Evolutionary conservation across 768 basidiomycete genomes (phyloP), one percentile per base, ranked within the genome.

Genomic region (Mycena chlorophos): DNA sequence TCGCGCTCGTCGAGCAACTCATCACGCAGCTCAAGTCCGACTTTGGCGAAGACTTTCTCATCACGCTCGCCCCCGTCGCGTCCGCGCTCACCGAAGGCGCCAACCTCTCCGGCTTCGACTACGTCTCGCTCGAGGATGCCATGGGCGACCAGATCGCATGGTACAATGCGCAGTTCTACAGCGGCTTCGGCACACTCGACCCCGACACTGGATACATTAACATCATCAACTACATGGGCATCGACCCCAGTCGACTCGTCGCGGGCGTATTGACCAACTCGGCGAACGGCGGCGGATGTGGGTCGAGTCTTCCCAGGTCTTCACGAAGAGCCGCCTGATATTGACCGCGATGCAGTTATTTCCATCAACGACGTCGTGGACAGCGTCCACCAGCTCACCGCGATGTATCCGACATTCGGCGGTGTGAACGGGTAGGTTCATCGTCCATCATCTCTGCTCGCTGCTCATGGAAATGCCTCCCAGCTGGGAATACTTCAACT

Each of bases 101-200:
- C 1, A 68, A 68, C 49, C 61, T 68, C 30, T 67, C 66, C 31
- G 67, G 67, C 2, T 68, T 68, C 47, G 57, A 66, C 49, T 68
- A 68, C 45, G 46, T 61, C 20, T 13, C 29, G 1, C 52, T 68
- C 0, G 67, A 68, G 29, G 16, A 50, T 0, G 31, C 27, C 14
- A 47, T 59, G 39, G 63, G 59, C 0, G 12, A 17, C 14, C 29
- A 60, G 5, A 68, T 68, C 10, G 40, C 46, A 8, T 67, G 63
- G 64, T 64, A 64, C 42, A 62, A 61, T 50, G 66, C 63, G 17
- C 67, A 68, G 43, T 67, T 66, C 51, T 67, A 67, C 49, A 63
- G 57, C 13, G 67, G 67, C 26, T 67, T 66, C 31, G 67, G 67
- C 3, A 43, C 55, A 2, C 48, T 68, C 12, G 59, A 59, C 47